Conservation (phyloP, 2,329 filamentous ascomycete genomes). For the Phoma sp. region DNA sequence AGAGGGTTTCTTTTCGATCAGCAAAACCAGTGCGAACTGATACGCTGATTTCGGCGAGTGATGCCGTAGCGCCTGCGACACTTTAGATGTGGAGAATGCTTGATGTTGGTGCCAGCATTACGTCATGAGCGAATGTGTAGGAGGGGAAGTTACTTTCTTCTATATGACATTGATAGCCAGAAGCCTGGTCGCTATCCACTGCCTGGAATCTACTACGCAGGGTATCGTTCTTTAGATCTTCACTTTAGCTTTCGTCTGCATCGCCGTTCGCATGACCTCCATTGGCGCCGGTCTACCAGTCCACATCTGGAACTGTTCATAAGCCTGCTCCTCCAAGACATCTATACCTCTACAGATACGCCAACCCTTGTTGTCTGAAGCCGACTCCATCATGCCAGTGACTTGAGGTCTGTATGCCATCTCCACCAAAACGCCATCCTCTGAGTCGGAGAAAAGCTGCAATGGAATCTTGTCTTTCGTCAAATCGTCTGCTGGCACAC, state of each 20-base stretch:
- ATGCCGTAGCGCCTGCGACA: neutral
- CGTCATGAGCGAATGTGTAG: too few relatives aligned
- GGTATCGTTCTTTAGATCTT: neutral
- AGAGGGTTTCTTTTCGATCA: too few relatives aligned
- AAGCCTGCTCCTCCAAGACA: slow-evolving; percentile 6
- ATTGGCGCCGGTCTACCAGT: neutral
- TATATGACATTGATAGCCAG: too few relatives aligned
- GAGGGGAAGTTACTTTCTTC: too few relatives aligned
- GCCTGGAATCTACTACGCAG: too few relatives aligned
- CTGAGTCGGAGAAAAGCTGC: neutral
- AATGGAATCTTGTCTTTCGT: neutral
- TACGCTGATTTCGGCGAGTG: neutral
- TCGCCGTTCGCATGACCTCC: neutral
- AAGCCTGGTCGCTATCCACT: too few relatives aligned
- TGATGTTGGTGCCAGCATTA: too few relatives aligned
- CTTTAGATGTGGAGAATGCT: too few relatives aligned
- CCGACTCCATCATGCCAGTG: slow-evolving; percentile 8
- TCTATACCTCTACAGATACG: slow-evolving; percentile 1
- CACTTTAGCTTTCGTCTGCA: neutral
- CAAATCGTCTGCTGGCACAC: slow-evolving; percentile 1
- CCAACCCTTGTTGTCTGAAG: neutral
- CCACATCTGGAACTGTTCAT: slow-evolving; percentile 5
- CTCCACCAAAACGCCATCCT: slow-evolving; percentile 2
- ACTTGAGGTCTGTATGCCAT: slow-evolving; percentile 8
- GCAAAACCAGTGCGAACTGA: too few relatives aligned